Evolutionary conservation across 2,329 filamentous ascomycete genomes (phyloP).

Genomic region (Bertia moriformis): DNA sequence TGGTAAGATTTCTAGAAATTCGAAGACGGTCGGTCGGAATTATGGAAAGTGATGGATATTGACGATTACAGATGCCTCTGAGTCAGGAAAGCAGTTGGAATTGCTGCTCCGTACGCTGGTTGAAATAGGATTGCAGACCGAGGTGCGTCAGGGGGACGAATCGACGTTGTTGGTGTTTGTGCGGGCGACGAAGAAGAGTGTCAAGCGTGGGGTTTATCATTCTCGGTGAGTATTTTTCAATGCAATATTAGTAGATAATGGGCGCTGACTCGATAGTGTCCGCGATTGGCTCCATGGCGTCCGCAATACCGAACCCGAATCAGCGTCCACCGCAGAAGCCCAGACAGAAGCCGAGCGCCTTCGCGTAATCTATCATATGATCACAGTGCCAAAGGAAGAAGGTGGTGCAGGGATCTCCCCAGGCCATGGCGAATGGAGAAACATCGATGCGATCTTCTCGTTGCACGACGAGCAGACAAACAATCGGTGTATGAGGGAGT

Average conservation of each 20-base stretch:
- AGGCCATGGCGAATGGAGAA: neutral
- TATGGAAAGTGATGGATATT: too few species aligned
- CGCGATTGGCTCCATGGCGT: neutral
- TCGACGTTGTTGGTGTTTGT: neutral
- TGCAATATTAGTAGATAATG: too few species aligned
- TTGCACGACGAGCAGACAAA: slow-evolving; percentile 1
- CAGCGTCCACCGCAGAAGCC: neutral
- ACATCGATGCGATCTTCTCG: neutral
- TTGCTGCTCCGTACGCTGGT: neutral
- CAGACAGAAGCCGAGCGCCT: neutral
- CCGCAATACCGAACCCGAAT: neutral
- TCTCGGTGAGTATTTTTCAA: neutral
- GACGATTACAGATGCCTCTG: neutral
- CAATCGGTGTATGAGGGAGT: neutral
- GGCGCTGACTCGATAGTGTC: too few species aligned
- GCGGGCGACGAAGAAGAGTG: neutral
- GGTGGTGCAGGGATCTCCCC: neutral
- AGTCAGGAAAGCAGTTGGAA: neutral
- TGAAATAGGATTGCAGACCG: neutral
- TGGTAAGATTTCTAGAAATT: neutral
- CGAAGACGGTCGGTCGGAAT: neutral
- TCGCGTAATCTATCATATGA: neutral
- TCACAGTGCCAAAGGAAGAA: neutral
- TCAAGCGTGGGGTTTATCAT: neutral
- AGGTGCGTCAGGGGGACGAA: slow-evolving; percentile 1